phyloP scores from a whole-genome alignment of 129 eudicot species.

The Pulicaria dysenterica region DNA sequence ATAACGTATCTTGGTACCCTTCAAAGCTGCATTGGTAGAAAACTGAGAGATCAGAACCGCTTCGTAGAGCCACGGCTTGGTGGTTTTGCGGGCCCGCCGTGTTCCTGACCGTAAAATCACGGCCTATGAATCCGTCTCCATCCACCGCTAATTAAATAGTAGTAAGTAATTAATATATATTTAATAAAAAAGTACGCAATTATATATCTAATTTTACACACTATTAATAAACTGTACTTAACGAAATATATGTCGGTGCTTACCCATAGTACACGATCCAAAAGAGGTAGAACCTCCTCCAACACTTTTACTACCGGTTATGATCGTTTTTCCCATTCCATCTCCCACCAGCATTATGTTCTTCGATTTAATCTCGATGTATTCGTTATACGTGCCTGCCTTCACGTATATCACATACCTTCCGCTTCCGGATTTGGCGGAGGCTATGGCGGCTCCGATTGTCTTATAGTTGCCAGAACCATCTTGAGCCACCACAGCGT shows the following conservation, averaged over 20 bases:
- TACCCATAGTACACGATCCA: constrained; percentile 72
- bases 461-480: constrained; percentile 67
- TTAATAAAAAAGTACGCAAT: no score
- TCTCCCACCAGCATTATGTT: constrained; percentile 75
- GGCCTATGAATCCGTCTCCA: constrained; percentile 67
- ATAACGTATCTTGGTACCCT: constrained; percentile 81
- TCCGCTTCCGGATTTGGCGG: constrained; percentile 50
- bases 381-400: constrained; percentile 58
- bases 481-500: constrained; percentile 75
- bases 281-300: constrained; percentile 76
- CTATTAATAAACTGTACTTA: not conserved
- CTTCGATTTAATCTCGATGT: constrained; percentile 42
- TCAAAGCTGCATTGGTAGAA: constrained; percentile 80
- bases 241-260: constrained; percentile 10
- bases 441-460: constrained; percentile 54
- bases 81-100: constrained; percentile 66
- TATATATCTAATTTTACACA: no score
- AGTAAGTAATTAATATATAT: not conserved
- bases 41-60: constrained; percentile 62
- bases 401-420: constrained; percentile 63
- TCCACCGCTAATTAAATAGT: constrained; percentile 44
- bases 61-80: constrained; percentile 75
- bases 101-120: constrained; percentile 63
- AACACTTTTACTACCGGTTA: constrained; percentile 75
- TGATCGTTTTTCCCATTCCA: constrained; percentile 79